These are phyloP conservation scores for Oryza meyeriana DNA, from an alignment of 176 grass and related monocot species.

Conservation along the genomic window DNA sequence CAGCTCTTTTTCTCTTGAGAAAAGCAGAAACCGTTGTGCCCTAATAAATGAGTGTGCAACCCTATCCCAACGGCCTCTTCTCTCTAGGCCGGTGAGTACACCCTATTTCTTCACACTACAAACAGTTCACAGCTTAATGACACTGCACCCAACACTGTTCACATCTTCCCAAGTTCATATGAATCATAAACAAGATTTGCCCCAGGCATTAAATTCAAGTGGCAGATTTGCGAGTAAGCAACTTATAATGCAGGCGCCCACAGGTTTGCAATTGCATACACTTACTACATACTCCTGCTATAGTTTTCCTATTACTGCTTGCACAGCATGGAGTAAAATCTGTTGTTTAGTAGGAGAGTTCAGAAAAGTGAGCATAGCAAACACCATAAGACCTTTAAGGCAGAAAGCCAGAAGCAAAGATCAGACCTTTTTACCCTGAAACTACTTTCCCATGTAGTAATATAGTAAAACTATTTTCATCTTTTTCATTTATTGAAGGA, in stretches of 20 bases:
- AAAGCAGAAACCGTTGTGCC: slow-evolving; percentile 17
- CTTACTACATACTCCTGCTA: too few relatives aligned
- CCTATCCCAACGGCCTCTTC: neutral
- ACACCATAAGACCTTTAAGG: neutral
- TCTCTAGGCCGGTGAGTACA: neutral
- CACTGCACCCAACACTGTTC: neutral
- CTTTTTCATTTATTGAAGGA: slow-evolving; percentile 11
- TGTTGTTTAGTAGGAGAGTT: neutral
- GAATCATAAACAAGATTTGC: neutral
- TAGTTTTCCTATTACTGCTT: neutral
- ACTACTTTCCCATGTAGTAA: slow-evolving; percentile 7
- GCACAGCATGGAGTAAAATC: neutral
- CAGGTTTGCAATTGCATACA: neutral
- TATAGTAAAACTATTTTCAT: neutral
- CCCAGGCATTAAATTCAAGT: neutral
- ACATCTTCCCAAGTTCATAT: neutral
- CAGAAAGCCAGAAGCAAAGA: slow-evolving; percentile 12
- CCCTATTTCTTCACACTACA: neutral
- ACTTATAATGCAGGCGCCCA: neutral
- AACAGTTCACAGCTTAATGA: neutral
- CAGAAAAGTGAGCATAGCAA: neutral
- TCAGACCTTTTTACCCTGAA: neutral
- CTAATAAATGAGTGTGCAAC: slow-evolving; percentile 6
- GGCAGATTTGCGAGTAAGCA: neutral
- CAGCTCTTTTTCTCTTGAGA: neutral